Evolutionary conservation across 768 basidiomycete genomes (phyloP), one percentile per base, ranked within the genome.

Genomic region (Tremella mesenterica): DNA sequence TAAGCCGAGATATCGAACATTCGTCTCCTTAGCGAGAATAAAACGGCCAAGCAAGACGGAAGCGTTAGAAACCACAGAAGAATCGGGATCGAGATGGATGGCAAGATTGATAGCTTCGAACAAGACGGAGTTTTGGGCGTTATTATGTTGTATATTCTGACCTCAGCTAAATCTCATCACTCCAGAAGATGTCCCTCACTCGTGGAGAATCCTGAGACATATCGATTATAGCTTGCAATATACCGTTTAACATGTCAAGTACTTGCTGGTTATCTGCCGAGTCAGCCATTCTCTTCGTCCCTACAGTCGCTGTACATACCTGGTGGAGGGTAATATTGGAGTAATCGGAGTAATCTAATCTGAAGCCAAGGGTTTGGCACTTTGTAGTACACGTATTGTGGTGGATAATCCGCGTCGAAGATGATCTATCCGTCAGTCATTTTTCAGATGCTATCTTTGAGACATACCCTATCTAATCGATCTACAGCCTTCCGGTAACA

Each of bases 331-430:
- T 97, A 97, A 72, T 95, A 93, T 72, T 97, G 95, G 31, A 99
- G 73, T 14, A 99, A 73, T 21, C 90, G 85, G 13, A 99, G 78
- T 2, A 99, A 80, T 72, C 96, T 95, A 59, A 97, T 89, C 75
- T 97, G 93, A 29, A 96, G 77, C 95, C 93, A 97, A 0, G 93
- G 93, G 21, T 87, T 87, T 20, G 93, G 93, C 1, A 97, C 89
- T 75, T 91, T 90, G 75, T 99, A 99, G 72, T 99, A 99, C 16
- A 91, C 81, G 70, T 99, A 99, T 46, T 88, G 85, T 30, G 85
- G 79, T 7, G 84, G 77, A 67, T 86, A 93, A 67, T 97, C 88
- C 57, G 85, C 84, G 61, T 91, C 88, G 58, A 97, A 85, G 16
- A 96, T 80, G 61, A 99, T 79, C 90, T 93, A 59, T 14, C 30